Conservation (phyloP, 805 yeast genomes). For the Wickerhamiella vanderwaltii region DNA sequence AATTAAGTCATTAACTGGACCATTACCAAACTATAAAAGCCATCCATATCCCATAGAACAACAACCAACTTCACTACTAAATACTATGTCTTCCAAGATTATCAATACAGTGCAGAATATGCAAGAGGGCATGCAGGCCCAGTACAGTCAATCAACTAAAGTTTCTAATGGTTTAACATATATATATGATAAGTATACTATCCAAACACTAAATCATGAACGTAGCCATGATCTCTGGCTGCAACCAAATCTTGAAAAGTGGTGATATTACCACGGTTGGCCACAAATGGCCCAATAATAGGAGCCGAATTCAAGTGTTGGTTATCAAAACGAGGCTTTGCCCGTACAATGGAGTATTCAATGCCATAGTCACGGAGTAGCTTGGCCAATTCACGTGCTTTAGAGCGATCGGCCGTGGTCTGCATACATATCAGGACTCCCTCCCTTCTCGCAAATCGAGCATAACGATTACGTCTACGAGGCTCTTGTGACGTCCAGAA, state of each 20-base stretch:
- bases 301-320: neutral
- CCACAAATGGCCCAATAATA: slow-evolving; percentile 6
- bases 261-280: neutral
- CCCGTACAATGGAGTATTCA: slow-evolving; percentile 8
- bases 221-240: slow-evolving; percentile 2
- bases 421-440: slow-evolving; percentile 2
- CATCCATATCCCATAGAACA: too few species aligned
- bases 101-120: too few species aligned
- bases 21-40: too few species aligned
- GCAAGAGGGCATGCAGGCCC: too few species aligned
- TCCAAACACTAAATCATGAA: slow-evolving; percentile 7
- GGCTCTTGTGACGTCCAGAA: neutral
- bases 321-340: neutral
- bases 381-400: neutral
- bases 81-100: too few species aligned
- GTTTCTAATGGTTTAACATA: too few species aligned
- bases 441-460: neutral
- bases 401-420: neutral
- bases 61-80: too few species aligned
- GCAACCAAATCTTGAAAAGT: neutral
- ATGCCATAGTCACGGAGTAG: slow-evolving; percentile 3
- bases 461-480: neutral
- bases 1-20: too few species aligned
- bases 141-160: too few species aligned
- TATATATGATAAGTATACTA: too few species aligned